A percentile compares a stretch with the other conserved stretches of the same genome.
Evolutionary conservation across 139 green algal genomes (phyloP).

Genomic region (Closterium sp.): DNA sequence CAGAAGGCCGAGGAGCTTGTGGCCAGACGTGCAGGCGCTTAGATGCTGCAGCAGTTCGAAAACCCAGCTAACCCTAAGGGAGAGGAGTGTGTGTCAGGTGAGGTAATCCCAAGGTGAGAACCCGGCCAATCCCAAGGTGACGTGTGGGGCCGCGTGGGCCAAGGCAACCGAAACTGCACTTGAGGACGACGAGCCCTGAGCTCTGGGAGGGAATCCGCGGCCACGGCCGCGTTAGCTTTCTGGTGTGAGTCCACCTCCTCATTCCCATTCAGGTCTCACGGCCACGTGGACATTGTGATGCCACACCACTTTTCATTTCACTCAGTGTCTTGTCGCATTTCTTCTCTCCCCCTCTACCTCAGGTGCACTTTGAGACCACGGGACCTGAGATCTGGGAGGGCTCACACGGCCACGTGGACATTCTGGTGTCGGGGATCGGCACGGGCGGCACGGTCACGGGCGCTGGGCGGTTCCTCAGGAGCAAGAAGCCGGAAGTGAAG

Average conservation of each 20-base stretch:
- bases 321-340: no score
- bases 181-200: constrained; percentile 90
- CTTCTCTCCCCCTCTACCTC: constrained; percentile 23
- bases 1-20: constrained; percentile 63
- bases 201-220: constrained; percentile 91
- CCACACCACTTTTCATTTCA: no score
- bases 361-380: constrained; percentile 88
- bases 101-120: no score
- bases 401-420: constrained; percentile 86
- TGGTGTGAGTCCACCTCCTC: no score
- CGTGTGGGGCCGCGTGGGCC: no score
- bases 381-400: constrained; percentile 93
- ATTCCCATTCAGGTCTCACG: no score
- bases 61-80: constrained; percentile 65
- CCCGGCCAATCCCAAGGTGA: no score
- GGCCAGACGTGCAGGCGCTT: constrained; percentile 56
- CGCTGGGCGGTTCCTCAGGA: constrained; percentile 82
- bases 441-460: constrained; percentile 97
- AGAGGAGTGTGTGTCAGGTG: neutral
- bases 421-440: constrained; percentile 83
- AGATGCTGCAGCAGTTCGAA: no score
- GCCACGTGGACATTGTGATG: no score
- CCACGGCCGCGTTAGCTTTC: neutral
- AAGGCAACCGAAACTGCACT: constrained; percentile 77
- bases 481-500: constrained; percentile 81